Percentiles rank a stretch among this genome's conserved stretches.
These are phyloP conservation scores for Immersiporthe knoxdaviesiana DNA, from an alignment of 2,329 filamentous ascomycete species.

Conservation along the genomic window DNA sequence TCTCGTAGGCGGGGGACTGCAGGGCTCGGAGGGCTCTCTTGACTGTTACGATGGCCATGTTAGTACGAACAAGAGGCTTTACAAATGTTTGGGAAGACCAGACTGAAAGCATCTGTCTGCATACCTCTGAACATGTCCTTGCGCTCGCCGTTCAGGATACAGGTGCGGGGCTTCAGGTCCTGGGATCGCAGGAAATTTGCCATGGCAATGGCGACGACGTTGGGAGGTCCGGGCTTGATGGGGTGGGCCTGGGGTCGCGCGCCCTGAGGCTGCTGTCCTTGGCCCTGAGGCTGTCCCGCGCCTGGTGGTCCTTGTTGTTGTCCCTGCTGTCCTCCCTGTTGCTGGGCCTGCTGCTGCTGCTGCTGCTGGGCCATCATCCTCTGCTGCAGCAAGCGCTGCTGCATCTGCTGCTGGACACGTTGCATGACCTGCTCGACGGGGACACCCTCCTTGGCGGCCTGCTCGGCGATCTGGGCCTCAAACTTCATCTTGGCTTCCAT, in stretches of 20 bases:
- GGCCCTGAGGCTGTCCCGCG: constrained; percentile 42
- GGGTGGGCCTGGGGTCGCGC: constrained; percentile 53
- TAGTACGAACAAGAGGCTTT: constrained; percentile 27
- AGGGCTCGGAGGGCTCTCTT: constrained; percentile 94
- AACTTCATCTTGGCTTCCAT: constrained; percentile 42
- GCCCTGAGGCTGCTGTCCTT: constrained; percentile 38
- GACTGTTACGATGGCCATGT: constrained; percentile 59
- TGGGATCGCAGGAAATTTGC: constrained; percentile 85
- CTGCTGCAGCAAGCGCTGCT: constrained; percentile 51
- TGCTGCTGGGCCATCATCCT: constrained; percentile 18
- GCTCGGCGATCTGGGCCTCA: constrained; percentile 78
- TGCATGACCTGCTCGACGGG: constrained; percentile 83
- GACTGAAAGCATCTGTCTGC: constrained; percentile 27
- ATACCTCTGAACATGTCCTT: constrained; percentile 97
- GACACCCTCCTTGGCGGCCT: constrained; percentile 84
- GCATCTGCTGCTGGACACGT: constrained; percentile 62
- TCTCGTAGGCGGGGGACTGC: constrained; percentile 85
- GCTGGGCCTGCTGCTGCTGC: constrained; percentile 48
- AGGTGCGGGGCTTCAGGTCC: constrained; percentile 85
- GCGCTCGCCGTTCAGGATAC: constrained; percentile 91
- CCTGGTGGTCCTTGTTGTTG: constrained; percentile 30
- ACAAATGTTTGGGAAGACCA: background rate
- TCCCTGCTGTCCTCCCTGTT: constrained; percentile 35
- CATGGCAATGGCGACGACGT: constrained; percentile 84
- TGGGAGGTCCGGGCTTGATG: constrained; percentile 78